Percentiles rank a stretch among this genome's conserved stretches.
These are phyloP conservation scores for Phytophthora aleatoria DNA, from an alignment of 352 stramenopile species.

Conservation along the genomic window DNA sequence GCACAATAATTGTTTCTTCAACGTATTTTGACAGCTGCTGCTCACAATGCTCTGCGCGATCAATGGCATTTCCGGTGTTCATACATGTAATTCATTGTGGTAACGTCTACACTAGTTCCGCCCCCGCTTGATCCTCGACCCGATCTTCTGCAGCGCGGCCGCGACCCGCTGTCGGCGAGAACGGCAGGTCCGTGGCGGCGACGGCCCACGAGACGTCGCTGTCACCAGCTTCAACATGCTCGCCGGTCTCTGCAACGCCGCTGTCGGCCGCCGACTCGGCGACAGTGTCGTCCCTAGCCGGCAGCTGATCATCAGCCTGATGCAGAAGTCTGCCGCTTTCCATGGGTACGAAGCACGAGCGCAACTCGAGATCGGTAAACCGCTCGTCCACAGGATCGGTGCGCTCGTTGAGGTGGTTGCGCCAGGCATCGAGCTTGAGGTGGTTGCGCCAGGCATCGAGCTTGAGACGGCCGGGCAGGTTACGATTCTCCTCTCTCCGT, in stretches of 20 bases:
- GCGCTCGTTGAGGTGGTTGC: slow-evolving; percentile 25
- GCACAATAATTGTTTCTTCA: slow-evolving; percentile 5
- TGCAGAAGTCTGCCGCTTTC: slow-evolving; percentile 6
- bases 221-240: slow-evolving; percentile 19
- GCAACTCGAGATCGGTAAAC: slow-evolving; percentile 30
- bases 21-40: background rate
- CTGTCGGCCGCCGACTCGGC: background rate
- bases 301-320: slow-evolving; percentile 3
- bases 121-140: background rate
- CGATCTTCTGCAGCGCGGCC: background rate
- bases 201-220: slow-evolving; percentile 20
- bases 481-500: slow-evolving; percentile 9
- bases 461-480: slow-evolving; percentile 21
- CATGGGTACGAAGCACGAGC: slow-evolving; percentile 36
- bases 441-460: slow-evolving; percentile 32
- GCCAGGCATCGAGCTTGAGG: slow-evolving; percentile 32
- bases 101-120: slow-evolving; percentile 18
- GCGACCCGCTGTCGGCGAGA: slow-evolving; percentile 1
- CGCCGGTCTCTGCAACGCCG: slow-evolving; percentile 21
- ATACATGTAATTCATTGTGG: background rate
- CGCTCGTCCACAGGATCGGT: slow-evolving; percentile 18
- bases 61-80: background rate
- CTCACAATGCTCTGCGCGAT: background rate
- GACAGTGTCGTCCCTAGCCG: background rate
- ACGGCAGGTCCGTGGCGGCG: slow-evolving; percentile 19